phyloP scores from a whole-genome alignment of 306 rosid species.

The Rosa persica region DNA sequence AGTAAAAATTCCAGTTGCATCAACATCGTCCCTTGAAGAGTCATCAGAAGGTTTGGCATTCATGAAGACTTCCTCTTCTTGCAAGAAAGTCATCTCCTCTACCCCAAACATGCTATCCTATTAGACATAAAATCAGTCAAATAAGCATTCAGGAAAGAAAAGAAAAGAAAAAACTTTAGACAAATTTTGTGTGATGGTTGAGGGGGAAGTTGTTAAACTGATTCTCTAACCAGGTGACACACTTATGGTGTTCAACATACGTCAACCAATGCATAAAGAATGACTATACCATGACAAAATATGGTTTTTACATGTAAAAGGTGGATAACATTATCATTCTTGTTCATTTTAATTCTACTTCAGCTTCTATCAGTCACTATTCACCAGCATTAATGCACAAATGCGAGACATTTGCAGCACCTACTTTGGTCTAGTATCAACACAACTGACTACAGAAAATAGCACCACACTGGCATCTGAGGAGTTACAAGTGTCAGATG shows the following conservation, averaged over 20 bases:
- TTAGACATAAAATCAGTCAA: constrained; percentile 29
- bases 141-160: constrained; percentile 3
- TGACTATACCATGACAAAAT: background rate
- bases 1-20: constrained; percentile 36
- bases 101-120: constrained; percentile 55
- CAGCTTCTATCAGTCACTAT: background rate
- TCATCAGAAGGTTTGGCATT: constrained; percentile 40
- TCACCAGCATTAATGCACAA: background rate
- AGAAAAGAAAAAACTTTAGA: background rate
- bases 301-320: background rate
- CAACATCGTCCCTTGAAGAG: constrained; percentile 44
- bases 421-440: background rate
- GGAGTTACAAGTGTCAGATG: background rate
- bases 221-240: background rate
- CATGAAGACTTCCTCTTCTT: constrained; percentile 83
- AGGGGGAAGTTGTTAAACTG: background rate
- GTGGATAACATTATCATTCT: background rate
- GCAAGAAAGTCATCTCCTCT: constrained; percentile 82
- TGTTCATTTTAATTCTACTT: background rate
- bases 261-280: too few relatives aligned
- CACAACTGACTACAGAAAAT: background rate
- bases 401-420: background rate
- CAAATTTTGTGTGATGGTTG: background rate
- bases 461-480: background rate
- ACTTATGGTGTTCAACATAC: background rate